Evolutionary conservation across 1,284 basidiomycete species (phyloP).

Genomic region (Taiwanofungus camphoratus): DNA sequence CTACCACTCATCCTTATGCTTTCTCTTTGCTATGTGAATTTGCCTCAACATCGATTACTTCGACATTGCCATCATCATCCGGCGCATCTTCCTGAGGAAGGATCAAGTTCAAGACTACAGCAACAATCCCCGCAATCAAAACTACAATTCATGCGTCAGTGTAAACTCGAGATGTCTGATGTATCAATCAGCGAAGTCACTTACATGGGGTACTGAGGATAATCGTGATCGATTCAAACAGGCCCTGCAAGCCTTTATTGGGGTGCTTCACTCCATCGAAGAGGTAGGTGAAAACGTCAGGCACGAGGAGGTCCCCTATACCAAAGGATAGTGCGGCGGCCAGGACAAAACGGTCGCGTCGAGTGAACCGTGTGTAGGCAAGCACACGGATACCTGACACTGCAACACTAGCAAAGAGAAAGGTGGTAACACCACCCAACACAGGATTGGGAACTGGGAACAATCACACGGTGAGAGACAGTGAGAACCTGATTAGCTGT

Average conservation of each 20-base stretch:
- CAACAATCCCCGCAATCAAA: conserved; percentile 61
- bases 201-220: conserved; percentile 73
- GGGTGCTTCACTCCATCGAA: conserved; percentile 60
- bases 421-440: conserved; percentile 80
- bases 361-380: conserved; percentile 55
- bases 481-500: no score
- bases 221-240: conserved; percentile 77
- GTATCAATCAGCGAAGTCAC: conserved; percentile 26
- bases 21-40: conserved; percentile 1
- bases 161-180: no score
- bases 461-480: conserved; percentile 1
- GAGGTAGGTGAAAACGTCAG: conserved; percentile 56
- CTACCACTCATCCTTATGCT: no score
- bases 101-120: conserved; percentile 59
- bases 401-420: conserved; percentile 45
- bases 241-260: conserved; percentile 57
- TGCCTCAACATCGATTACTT: conserved; percentile 27
- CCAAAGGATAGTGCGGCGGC: conserved; percentile 71
- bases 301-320: conserved; percentile 61
- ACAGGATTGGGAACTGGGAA: conserved; percentile 67
- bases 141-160: conserved; percentile 31
- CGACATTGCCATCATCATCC: conserved; percentile 24
- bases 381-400: conserved; percentile 70
- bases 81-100: conserved; percentile 46
- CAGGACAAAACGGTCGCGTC: conserved; percentile 75